Evolutionary conservation across 495 filamentous ascomycete species (phyloP).

Genomic region (Hypoxylon cercidicola): DNA sequence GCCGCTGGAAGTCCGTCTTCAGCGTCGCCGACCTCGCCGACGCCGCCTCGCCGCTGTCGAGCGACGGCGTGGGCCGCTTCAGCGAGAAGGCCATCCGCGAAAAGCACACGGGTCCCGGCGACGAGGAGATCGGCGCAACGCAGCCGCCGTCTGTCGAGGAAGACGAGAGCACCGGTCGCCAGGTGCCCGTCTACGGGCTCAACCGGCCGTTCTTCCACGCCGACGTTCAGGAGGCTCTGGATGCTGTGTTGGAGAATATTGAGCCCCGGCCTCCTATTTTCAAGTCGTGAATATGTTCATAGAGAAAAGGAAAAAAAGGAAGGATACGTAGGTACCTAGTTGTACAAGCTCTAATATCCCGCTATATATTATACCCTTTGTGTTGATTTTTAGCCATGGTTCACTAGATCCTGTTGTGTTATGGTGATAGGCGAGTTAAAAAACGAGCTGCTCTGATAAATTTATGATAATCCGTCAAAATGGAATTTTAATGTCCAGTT

Average conservation of each 20-base stretch:
- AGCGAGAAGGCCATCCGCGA: constrained; percentile 8
- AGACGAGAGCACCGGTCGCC: constrained; percentile 15
- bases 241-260: constrained; percentile 77
- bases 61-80: not conserved
- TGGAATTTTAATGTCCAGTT: constrained; percentile 1
- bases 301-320: too few relatives aligned
- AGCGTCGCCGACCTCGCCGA: constrained; percentile 41
- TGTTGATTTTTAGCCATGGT: not conserved
- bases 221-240: constrained; percentile 82
- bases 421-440: not conserved
- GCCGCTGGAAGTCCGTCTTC: constrained; percentile 41
- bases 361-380: constrained; percentile 26
- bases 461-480: not conserved
- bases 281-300: not conserved
- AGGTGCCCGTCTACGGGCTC: constrained; percentile 55
- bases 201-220: constrained; percentile 66
- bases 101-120: constrained; percentile 15
- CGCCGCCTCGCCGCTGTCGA: constrained; percentile 35
- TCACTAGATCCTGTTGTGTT: not conserved
- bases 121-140: constrained; percentile 23
- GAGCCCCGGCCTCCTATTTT: constrained; percentile 45
- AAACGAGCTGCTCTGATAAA: not conserved
- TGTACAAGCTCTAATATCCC: constrained; percentile 8
- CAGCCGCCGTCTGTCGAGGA: constrained; percentile 14
- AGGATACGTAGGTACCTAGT: not conserved